Percentiles rank a stretch among this genome's conserved stretches.
Evolutionary conservation across 352 stramenopile genomes (phyloP).

Genomic region (Elongisporangium anandrum): DNA sequence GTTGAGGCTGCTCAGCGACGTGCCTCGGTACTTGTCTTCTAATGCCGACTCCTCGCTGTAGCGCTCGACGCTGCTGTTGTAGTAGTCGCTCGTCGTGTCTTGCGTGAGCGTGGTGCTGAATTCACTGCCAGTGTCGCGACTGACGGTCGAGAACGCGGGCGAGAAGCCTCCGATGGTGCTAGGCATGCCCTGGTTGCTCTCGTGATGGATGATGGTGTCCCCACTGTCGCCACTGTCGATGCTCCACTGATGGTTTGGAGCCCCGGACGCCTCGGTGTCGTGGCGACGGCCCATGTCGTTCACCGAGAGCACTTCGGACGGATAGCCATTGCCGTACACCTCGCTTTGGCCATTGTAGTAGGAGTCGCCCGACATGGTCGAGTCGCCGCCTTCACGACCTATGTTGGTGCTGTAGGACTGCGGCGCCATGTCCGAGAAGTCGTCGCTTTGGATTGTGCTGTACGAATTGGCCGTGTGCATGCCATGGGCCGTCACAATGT

Average conservation of each 20-base stretch:
- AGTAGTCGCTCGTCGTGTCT: background rate
- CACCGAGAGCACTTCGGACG: background rate
- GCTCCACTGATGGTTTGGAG: background rate
- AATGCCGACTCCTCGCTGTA: background rate
- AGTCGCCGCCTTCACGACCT: background rate
- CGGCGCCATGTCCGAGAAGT: background rate
- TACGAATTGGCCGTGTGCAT: background rate
- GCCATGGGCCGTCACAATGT: slow-evolving; percentile 38
- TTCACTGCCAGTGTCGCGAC: background rate
- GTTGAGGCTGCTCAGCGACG: background rate
- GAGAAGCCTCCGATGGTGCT: background rate
- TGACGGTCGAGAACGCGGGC: background rate
- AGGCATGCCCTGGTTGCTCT: background rate
- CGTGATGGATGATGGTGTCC: background rate
- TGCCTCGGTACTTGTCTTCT: background rate
- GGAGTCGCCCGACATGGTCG: background rate
- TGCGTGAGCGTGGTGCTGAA: background rate
- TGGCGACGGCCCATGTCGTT: background rate
- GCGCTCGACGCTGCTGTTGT: background rate
- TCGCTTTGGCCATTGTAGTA: background rate
- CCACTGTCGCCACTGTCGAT: background rate
- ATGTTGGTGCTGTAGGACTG: background rate
- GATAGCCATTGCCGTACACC: background rate
- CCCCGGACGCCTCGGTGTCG: background rate
- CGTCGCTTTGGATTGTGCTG: background rate